Base-by-base conservation (phyloP, 768 basidiomycete species). In the Lactarius vividus region DNA sequence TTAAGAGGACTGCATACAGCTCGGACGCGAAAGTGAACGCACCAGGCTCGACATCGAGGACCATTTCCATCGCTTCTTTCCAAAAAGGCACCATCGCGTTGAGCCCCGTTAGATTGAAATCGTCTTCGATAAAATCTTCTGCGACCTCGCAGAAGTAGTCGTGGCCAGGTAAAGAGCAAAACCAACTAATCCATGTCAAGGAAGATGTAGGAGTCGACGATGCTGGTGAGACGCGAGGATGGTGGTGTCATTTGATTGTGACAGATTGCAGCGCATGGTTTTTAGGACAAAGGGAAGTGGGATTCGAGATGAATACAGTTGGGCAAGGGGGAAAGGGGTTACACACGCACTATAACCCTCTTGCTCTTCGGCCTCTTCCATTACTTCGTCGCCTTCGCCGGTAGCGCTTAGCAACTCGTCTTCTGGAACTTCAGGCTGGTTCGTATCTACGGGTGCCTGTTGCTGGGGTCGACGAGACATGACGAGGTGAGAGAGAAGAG, bases 41-140 rank as follows among this genome's bases (percentile, higher is more conserved):
- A 96, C 96, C 95, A 81, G 97, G 94, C 78, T 99, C 97, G 61
- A 98, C 96, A 79, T 99, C 97, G 70, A 99, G 78, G 18, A 99
- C 94, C 97, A 99, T 99, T 80, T 99, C 97, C 89, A 99, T 92
- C 54, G 97, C 97, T 76, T 99, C 97, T 76, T 98, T 98, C 94
- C 96, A 99, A 75, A 99, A 99, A 9, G 97, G 97, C 20, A 98
- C 97, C 88, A 96, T 88, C 37, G 85, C 84, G 74, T 95, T 96
- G 75, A 99, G 78, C 7, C 97, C 97, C 6, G 97, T 99, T 44
- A 99, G 82, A 79, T 99, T 99, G 81, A 99, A 99, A 75, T 98
- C 94, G 78, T 99, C 97, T 76, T 98, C 94, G 76, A 99, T 98
- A 77, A 98, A 99, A 75, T 99, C 97, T 75, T 97, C 96, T 65